These are phyloP conservation scores for Zopfia rhizophila DNA, from an alignment of 2,329 filamentous ascomycete genomes.

Conservation along the genomic window DNA sequence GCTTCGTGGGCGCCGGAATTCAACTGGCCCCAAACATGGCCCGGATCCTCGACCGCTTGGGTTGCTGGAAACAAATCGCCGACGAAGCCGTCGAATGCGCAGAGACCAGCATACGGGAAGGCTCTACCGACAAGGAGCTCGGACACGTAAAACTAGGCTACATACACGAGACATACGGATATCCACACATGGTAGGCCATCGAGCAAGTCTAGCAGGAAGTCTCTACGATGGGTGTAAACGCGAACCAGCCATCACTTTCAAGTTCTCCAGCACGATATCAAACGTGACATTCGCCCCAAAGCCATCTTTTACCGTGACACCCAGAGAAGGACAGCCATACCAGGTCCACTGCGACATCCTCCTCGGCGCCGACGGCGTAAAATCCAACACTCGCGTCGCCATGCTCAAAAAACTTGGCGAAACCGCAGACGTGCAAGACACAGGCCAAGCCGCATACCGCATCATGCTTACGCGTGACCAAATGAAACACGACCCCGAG, in stretches of 20 bases:
- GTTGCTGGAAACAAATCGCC: conserved; percentile 77
- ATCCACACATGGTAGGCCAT: conserved; percentile 83
- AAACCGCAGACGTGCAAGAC: conserved; percentile 68
- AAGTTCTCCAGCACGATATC: conserved; percentile 70
- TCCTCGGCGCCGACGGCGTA: conserved; percentile 61
- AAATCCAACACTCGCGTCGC: conserved; percentile 59
- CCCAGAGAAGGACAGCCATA: conserved; percentile 67
- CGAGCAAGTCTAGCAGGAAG: conserved; percentile 75
- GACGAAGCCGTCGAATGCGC: conserved; percentile 76
- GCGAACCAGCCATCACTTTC: conserved; percentile 71
- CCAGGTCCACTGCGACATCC: conserved; percentile 60
- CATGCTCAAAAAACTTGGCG: conserved; percentile 65
- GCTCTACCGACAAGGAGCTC: conserved; percentile 74
- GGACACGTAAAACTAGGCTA: conserved; percentile 76
- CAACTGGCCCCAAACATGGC: conserved; percentile 87
- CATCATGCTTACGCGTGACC: conserved; percentile 76
- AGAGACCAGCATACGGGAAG: conserved; percentile 79
- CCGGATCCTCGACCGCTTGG: conserved; percentile 76
- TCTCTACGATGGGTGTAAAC: conserved; percentile 76
- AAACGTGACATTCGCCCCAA: conserved; percentile 66
- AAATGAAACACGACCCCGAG: conserved; percentile 74
- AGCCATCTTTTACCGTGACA: conserved; percentile 68
- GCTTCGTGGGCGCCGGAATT: conserved; percentile 86
- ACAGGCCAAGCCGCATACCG: conserved; percentile 82
- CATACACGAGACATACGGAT: conserved; percentile 74